Evolutionary conservation across 169 alveolate species (phyloP).

Genomic region (Plasmodium relictum): DNA sequence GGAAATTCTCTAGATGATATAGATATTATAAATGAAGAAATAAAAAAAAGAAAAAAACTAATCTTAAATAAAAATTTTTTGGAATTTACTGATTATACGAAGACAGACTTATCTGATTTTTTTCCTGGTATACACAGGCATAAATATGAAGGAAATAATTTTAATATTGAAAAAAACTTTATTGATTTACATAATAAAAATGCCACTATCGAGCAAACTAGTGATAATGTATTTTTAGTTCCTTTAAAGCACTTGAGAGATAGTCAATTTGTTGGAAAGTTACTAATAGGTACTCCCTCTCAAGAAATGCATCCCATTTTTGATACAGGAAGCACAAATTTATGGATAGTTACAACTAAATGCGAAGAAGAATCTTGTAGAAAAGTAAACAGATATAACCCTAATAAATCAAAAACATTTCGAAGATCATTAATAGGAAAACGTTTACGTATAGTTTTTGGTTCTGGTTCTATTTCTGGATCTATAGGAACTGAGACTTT

Average conservation of each 20-base stretch:
- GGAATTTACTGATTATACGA: constrained; percentile 4
- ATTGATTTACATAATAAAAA: background rate
- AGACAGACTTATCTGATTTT: background rate
- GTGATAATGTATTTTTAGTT: constrained; percentile 37
- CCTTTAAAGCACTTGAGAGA: constrained; percentile 73
- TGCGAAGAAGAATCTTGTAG: constrained; percentile 85
- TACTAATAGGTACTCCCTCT: constrained; percentile 86
- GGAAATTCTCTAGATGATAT: constrained; percentile 26
- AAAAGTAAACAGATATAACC: constrained; percentile 81
- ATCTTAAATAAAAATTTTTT: constrained; percentile 15
- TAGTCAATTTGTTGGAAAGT: constrained; percentile 83
- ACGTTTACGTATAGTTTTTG: constrained; percentile 88
- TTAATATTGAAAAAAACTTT: background rate
- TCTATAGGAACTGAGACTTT: constrained; percentile 86
- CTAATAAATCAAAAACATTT: constrained; percentile 82
- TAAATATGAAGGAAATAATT: background rate
- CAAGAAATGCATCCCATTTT: constrained; percentile 88
- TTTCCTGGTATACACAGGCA: constrained; percentile 52
- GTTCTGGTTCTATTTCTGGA: constrained; percentile 92
- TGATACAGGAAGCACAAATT: constrained; percentile 90
- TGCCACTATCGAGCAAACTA: constrained; percentile 24
- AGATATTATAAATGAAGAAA: constrained; percentile 27
- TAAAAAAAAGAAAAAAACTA: constrained; percentile 8
- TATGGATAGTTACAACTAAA: constrained; percentile 87
- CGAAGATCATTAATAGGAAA: constrained; percentile 75